These are phyloP conservation scores for Pyricularia pennisetigena DNA, from an alignment of 2,329 filamentous ascomycete species.

Conservation along the genomic window DNA sequence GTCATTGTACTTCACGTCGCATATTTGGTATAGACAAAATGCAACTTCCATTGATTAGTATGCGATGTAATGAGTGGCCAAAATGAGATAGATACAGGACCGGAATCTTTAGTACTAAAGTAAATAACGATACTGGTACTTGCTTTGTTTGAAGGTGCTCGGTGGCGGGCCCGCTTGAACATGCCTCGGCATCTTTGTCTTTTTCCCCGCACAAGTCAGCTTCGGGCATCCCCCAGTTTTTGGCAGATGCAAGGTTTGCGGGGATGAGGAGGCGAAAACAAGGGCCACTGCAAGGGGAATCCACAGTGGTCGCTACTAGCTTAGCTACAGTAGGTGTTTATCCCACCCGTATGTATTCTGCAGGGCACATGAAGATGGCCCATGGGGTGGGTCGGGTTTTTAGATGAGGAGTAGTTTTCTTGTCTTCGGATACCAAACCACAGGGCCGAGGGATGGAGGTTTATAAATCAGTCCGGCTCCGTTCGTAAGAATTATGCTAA, in stretches of 20 bases:
- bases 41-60: too few relatives aligned
- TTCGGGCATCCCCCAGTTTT: not conserved
- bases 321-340: not conserved
- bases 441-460: not conserved
- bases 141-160: not conserved
- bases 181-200: not conserved
- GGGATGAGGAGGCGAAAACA: not conserved
- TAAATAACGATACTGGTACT: too few relatives aligned
- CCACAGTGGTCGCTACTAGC: not conserved
- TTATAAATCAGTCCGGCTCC: not conserved
- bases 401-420: not conserved
- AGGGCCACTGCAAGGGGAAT: not conserved
- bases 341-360: not conserved
- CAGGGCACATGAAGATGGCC: not conserved
- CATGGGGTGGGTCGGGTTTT: not conserved
- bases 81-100: too few relatives aligned
- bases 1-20: too few relatives aligned
- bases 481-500: not conserved
- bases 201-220: conserved; percentile 2
- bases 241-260: not conserved
- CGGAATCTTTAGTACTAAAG: too few relatives aligned
- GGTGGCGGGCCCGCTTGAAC: not conserved
- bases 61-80: too few relatives aligned
- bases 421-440: not conserved
- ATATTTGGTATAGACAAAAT: too few relatives aligned